Evolutionary conservation across 768 basidiomycete species (phyloP).

Genomic region (Exsudoporus frostii): DNA sequence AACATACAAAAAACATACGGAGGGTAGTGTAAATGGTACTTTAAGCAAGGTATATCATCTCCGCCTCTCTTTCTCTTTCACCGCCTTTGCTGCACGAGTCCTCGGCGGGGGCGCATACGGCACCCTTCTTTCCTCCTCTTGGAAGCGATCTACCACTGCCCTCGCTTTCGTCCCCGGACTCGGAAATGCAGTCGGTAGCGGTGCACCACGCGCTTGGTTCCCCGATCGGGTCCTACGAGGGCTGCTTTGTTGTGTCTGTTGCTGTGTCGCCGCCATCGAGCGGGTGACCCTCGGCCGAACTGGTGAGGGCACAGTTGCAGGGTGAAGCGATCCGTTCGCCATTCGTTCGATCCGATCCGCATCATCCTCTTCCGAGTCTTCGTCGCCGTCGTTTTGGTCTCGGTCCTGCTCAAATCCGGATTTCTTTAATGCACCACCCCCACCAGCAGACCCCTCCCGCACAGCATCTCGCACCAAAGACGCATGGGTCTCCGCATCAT

Average conservation of each 20-base stretch:
- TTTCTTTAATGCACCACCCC: background rate
- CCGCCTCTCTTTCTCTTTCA: background rate
- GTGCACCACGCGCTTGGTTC: background rate
- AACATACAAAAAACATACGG: background rate
- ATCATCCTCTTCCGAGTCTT: background rate
- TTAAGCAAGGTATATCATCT: background rate
- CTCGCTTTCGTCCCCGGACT: constrained; percentile 15
- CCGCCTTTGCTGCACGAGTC: constrained; percentile 13
- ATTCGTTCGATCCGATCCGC: constrained; percentile 16
- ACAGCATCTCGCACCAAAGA: constrained; percentile 4
- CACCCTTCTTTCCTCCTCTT: background rate
- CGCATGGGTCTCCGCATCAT: constrained; percentile 28
- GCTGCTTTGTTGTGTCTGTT: background rate
- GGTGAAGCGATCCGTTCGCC: constrained; percentile 6
- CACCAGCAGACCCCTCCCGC: background rate
- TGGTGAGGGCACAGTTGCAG: background rate
- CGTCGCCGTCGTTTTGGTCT: background rate
- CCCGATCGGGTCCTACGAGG: constrained; percentile 11
- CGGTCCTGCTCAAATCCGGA: background rate
- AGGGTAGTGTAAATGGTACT: no score
- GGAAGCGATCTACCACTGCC: constrained; percentile 9
- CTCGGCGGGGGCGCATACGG: constrained; percentile 13
- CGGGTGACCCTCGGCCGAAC: constrained; percentile 6
- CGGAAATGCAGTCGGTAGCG: constrained; percentile 2
- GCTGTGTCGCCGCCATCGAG: background rate